Percentiles rank a stretch among this genome's conserved stretches.
phyloP scores from a whole-genome alignment of 495 filamentous ascomycete genomes.

The Lepidopterella palustris region DNA sequence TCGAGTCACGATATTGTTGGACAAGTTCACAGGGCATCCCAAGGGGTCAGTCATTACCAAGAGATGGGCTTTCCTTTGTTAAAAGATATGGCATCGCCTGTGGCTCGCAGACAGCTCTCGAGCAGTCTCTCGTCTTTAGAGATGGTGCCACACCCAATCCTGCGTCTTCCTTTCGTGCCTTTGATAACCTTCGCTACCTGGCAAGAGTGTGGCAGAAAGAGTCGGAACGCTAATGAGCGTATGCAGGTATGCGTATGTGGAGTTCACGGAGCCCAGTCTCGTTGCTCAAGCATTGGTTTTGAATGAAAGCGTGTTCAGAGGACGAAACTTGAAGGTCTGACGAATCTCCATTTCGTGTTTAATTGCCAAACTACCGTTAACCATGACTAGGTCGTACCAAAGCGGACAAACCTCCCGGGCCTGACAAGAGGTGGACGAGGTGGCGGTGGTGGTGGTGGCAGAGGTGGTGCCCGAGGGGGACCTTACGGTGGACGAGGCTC shows the following conservation, averaged over 20 bases:
- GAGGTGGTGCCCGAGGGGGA: constrained; percentile 42
- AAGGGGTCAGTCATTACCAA: constrained; percentile 70
- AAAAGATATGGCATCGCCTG: constrained; percentile 5
- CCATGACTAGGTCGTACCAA: constrained; percentile 70
- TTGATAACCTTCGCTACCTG: constrained; percentile 41
- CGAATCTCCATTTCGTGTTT: constrained; percentile 15
- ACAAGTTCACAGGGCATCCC: constrained; percentile 96
- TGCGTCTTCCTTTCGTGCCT: neutral
- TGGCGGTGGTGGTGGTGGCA: constrained; percentile 49
- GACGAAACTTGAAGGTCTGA: constrained; percentile 83
- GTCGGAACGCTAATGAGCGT: constrained; percentile 46
- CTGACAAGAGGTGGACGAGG: constrained; percentile 67
- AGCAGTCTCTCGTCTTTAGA: neutral
- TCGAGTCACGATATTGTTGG: constrained; percentile 91
- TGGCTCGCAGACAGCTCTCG: neutral
- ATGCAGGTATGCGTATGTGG: constrained; percentile 93
- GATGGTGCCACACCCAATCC: neutral
- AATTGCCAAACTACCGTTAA: neutral
- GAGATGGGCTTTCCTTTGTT: constrained; percentile 26
- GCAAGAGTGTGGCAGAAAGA: constrained; percentile 44
- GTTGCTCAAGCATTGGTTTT: constrained; percentile 90
- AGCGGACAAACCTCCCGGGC: constrained; percentile 94
- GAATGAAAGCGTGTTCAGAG: constrained; percentile 95
- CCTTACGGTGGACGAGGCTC: constrained; percentile 52
- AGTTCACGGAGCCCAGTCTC: constrained; percentile 91